Percentiles rank a stretch among this genome's conserved stretches.
Evolutionary conservation across 1,139 yeast genomes (phyloP).

Genomic region (Blastobotrys arbuscula): DNA sequence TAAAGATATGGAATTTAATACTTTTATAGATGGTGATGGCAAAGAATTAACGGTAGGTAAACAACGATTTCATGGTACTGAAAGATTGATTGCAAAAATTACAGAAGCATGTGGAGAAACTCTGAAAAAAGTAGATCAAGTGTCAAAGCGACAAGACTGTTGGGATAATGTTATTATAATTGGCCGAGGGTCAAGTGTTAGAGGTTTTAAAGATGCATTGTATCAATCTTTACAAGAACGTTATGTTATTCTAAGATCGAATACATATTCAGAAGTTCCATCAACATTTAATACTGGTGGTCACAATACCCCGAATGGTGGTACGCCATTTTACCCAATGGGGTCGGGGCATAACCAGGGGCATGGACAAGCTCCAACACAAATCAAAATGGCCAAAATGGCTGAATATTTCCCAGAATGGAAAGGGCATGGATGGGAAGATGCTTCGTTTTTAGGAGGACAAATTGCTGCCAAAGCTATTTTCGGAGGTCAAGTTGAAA

Average conservation of each 20-base stretch:
- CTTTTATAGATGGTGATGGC: constrained; percentile 56
- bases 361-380: constrained; percentile 67
- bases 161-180: constrained; percentile 78
- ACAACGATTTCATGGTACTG: constrained; percentile 80
- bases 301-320: constrained; percentile 29
- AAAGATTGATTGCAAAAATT: constrained; percentile 49
- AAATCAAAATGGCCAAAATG: constrained; percentile 59
- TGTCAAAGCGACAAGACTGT: constrained; percentile 71
- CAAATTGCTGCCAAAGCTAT: constrained; percentile 84
- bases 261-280: constrained; percentile 36
- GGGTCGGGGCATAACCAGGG: constrained; percentile 30
- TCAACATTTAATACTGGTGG: constrained; percentile 35
- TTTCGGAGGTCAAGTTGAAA: constrained; percentile 55
- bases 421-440: constrained; percentile 81
- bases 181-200: constrained; percentile 70
- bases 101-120: constrained; percentile 51
- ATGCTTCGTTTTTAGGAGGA: constrained; percentile 75
- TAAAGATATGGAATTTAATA: constrained; percentile 48
- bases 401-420: constrained; percentile 96
- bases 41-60: constrained; percentile 62
- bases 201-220: constrained; percentile 72
- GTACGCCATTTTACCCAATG: constrained; percentile 28
- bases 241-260: constrained; percentile 44
- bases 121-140: constrained; percentile 54
- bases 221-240: constrained; percentile 54